A percentile compares a stretch with the other conserved stretches of the same genome.
phyloP scores from a whole-genome alignment of 495 filamentous ascomycete species.

The Hypoxylon fragiforme region DNA sequence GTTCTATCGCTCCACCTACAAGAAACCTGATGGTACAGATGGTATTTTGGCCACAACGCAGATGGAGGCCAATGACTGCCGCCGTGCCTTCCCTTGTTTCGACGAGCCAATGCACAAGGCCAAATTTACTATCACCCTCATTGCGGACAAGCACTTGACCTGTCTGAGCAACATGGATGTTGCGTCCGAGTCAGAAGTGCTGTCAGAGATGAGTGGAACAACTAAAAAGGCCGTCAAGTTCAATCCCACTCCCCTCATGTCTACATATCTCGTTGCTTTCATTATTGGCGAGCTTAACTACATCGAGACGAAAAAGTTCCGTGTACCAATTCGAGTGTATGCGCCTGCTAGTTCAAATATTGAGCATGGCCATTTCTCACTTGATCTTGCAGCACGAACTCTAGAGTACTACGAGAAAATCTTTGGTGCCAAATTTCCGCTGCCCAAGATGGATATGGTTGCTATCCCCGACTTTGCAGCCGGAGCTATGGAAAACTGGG shows the following conservation, averaged over 20 bases:
- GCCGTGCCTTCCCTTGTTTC: conserved; percentile 76
- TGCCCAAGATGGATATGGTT: conserved; percentile 96
- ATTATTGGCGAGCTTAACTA: conserved; percentile 75
- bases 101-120: conserved; percentile 79
- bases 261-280: conserved; percentile 76
- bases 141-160: conserved; percentile 72
- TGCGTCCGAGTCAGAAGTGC: conserved; percentile 62
- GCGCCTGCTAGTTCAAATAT: conserved; percentile 65
- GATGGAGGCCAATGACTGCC: conserved; percentile 80
- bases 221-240: conserved; percentile 74
- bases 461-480: conserved; percentile 92
- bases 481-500: conserved; percentile 99
- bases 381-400: conserved; percentile 69
- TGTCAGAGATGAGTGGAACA: conserved; percentile 54
- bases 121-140: conserved; percentile 70
- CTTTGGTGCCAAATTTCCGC: conserved; percentile 70
- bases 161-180: conserved; percentile 84
- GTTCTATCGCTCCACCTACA: conserved; percentile 79
- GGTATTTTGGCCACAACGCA: conserved; percentile 75
- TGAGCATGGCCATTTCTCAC: conserved; percentile 68
- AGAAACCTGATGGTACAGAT: conserved; percentile 62
- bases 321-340: conserved; percentile 73
- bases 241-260: conserved; percentile 75
- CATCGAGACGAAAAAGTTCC: conserved; percentile 74
- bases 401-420: conserved; percentile 75